Evolutionary conservation across 2,329 filamentous ascomycete genomes (phyloP), one percentile per base, ranked within the genome.

Genomic region (Clarireedia homoeocarpa): DNA sequence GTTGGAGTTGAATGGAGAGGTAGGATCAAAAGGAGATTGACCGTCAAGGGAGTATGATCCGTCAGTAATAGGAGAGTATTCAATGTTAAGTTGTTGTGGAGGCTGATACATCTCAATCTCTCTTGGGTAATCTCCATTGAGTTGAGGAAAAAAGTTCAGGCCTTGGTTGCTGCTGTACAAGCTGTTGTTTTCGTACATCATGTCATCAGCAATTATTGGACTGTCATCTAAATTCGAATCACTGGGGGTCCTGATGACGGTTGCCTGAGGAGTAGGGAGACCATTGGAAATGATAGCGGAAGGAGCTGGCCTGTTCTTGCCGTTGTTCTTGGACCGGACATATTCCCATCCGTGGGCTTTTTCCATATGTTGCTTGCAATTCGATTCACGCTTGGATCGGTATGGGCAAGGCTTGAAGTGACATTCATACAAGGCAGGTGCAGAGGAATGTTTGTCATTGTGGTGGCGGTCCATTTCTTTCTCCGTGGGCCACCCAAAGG

Each of bases 351-450:
- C 85, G 67, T 97, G 91, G 0, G 89, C 87, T 73, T 96, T 96
- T 76, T 97, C 92, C 91, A 96, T 96, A 74, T 97, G 91, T 72
- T 96, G 92, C 71, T 96, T 96, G 81, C 90, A 95, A 72, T 97
- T 97, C 61, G 88, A 94, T 75, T 96, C 88, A 58, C 91, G 86
- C 78, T 97, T 97, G 10, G 91, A 96, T 68, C 90, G 88, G 76
- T 97, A 97, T 0, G 88, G 84, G 78, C 94, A 97, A 24, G 86
- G 86, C 65, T 84, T 79, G 73, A 81, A 97, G 48, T 84, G 74
- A 74, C 94, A 99, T 74, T 89, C 84, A 72, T 84, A 96, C 75
- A 95, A 84, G 45, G 84, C 78, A 4, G 94, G 91, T 36, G 84
- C 79, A 53, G 81, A 74, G 17, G 89, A 91, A 75, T 99, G 94